Conservation (phyloP, 129 eudicot species). For the Arctium minus region DNA sequence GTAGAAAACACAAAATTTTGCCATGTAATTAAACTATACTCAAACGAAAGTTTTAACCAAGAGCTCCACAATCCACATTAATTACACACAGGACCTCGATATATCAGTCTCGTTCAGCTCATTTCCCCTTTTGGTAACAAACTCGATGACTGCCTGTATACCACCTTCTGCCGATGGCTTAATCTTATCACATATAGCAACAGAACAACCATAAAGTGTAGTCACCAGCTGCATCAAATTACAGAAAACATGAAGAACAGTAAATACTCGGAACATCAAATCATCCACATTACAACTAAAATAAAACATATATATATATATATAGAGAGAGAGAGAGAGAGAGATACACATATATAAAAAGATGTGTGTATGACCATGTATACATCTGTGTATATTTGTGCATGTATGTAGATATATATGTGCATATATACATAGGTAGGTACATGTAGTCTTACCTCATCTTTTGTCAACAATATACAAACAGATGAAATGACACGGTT, state of each 20-base stretch:
- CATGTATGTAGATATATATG: background rate
- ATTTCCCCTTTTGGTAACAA: constrained; percentile 65
- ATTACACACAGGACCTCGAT: constrained; percentile 52
- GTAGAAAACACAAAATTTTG: constrained; percentile 28
- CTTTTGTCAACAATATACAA: constrained; percentile 72
- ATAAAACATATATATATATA: background rate
- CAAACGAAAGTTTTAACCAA: background rate
- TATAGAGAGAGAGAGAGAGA: background rate
- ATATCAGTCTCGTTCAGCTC: constrained; percentile 84
- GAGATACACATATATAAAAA: background rate
- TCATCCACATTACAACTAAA: background rate
- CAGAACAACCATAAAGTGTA: constrained; percentile 63
- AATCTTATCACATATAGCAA: constrained; percentile 87
- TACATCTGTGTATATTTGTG: background rate
- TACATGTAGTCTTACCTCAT: constrained; percentile 53
- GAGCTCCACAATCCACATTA: background rate
- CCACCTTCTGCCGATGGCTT: constrained; percentile 96
- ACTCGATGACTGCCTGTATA: constrained; percentile 85
- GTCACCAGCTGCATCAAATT: constrained; percentile 73
- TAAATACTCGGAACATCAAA: background rate
- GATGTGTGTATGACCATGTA: background rate
- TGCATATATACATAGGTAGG: background rate
- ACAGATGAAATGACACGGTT: constrained; percentile 88
- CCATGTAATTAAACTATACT: constrained; percentile 6
- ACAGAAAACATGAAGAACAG: constrained; percentile 11